Conservation (phyloP, 441 rosid species). For the Erodium trifolium region DNA sequence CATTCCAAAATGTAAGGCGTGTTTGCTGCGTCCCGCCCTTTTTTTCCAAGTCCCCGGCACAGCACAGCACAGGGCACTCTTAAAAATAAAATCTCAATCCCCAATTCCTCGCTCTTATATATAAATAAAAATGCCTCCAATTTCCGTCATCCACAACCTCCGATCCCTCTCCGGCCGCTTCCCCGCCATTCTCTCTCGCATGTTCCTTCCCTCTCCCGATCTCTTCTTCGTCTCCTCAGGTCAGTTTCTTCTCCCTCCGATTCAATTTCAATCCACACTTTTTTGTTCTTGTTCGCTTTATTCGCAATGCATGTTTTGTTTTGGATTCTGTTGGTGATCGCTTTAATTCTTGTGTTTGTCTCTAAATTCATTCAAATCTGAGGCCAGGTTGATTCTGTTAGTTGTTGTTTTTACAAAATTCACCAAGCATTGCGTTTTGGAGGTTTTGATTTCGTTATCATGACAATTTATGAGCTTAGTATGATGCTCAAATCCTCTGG, state of each 20-base stretch:
- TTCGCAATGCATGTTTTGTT: neutral
- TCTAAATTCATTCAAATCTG: neutral
- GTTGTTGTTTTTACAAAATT: neutral
- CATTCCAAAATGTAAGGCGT: neutral
- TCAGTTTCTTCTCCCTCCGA: neutral
- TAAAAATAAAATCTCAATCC: neutral
- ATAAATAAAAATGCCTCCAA: neutral
- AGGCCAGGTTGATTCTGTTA: neutral
- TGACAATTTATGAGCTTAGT: neutral
- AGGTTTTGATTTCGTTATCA: neutral
- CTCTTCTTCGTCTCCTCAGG: neutral
- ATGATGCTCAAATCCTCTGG: neutral
- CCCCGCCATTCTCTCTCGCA: slow-evolving; percentile 2
- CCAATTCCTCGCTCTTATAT: neutral
- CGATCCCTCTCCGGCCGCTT: neutral
- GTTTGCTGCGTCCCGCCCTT: neutral
- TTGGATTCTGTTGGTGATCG: neutral
- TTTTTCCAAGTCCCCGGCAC: neutral
- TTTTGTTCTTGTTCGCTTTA: neutral
- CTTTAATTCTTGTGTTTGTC: neutral
- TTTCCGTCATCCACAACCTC: neutral
- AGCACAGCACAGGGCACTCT: too few species aligned
- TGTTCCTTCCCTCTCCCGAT: neutral
- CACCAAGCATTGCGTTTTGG: neutral
- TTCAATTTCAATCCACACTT: neutral